Evolutionary conservation across 176 grass and related monocot species (phyloP), one percentile per base, ranked within the genome.

Genomic region (Musa beccarii): DNA sequence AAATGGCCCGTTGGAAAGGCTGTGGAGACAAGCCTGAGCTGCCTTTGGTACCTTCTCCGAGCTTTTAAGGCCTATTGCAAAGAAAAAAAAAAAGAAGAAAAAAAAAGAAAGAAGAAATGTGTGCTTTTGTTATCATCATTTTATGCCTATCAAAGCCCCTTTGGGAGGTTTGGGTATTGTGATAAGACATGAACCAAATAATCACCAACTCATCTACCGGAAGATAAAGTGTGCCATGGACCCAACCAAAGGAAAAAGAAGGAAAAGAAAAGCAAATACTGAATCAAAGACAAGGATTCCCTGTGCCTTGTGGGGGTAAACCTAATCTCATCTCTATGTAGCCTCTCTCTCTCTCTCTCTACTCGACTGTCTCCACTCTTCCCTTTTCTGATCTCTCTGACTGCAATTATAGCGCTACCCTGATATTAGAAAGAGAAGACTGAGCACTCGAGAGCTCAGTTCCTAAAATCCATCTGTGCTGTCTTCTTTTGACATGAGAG

Each of bases 401-500:
- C 62, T 29, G 76, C 76, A 78, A 78, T 54, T 67, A 78, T 68
- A 67, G 76, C 63, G 16, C 29, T 7, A 29, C 7, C 15, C 63
- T 67, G 21, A 16, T 67, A 68, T 29, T 53, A 54, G 63, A 67
- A 78, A 78, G 68, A 68, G 76, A 68, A 28, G 25, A 10, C 64
- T 14, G 59, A 34, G 49, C 50, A 34, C 69, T 69, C 72, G 54
- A 63, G 68, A 57, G 15, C 78, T 57, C 55, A 63, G 43, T 53
- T 72, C 20, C 78, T 72, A 62, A 52, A 80, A 72, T 63, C 49
- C 62, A 34, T 73, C 68, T 53, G 22, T 20, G 52, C 11, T 26
- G 69, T 80, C 57, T 49, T 59, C 25, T 70, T 70, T 73, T 23
- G 56, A 34, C 14, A 28, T 52, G 78, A 53, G 78, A 80, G 69